Conservation (phyloP, 2,329 filamentous ascomycete species). For the Cladophialophora bantiana region DNA sequence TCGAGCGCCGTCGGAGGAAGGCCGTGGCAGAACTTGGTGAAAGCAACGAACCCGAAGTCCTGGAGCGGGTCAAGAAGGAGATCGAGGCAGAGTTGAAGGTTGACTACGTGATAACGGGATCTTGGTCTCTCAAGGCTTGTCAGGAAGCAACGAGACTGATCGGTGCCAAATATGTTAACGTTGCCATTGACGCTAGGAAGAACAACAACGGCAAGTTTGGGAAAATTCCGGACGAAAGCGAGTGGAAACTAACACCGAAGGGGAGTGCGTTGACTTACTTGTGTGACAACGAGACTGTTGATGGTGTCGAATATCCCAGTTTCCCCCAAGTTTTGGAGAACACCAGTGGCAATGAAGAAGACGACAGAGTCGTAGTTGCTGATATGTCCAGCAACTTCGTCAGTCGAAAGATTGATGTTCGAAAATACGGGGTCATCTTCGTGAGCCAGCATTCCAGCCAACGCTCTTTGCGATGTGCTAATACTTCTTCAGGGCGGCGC, state of each 20-base stretch:
- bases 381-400: conserved; percentile 97
- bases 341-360: conserved; percentile 61
- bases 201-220: conserved; percentile 82
- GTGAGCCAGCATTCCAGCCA: conserved; percentile 55
- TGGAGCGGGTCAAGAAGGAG: conserved; percentile 68
- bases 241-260: conserved; percentile 73
- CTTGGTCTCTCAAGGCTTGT: conserved; percentile 88
- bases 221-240: conserved; percentile 78
- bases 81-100: conserved; percentile 76
- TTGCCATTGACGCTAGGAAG: conserved; percentile 71
- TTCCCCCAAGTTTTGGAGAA: conserved; percentile 71
- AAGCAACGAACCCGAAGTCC: conserved; percentile 56
- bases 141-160: conserved; percentile 81
- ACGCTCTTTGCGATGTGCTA: conserved; percentile 9
- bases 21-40: conserved; percentile 62
- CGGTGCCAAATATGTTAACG: conserved; percentile 77
- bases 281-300: conserved; percentile 91
- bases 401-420: conserved; percentile 75
- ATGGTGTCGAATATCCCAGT: conserved; percentile 78
- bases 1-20: conserved; percentile 69
- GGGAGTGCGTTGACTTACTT: conserved; percentile 77
- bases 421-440: conserved; percentile 84
- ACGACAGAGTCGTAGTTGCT: conserved; percentile 78
- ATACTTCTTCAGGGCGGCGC: conserved; percentile 65
- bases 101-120: conserved; percentile 90